Base-by-base conservation (phyloP, 805 yeast species). In the Grigorovia transvaalensis region DNA sequence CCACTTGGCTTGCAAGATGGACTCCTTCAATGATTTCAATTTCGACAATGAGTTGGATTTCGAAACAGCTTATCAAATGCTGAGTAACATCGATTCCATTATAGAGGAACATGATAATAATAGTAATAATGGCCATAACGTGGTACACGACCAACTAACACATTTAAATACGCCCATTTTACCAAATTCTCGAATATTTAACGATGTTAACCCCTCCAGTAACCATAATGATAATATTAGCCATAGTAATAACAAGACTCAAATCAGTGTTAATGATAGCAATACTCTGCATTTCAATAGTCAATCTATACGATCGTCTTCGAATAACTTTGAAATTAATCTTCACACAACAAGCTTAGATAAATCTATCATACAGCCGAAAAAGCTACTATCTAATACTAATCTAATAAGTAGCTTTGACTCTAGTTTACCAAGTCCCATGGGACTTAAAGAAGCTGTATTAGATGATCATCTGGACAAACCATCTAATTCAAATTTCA, bases 61-160 rank as follows among this genome's bases (percentile, higher is more conserved):
- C 49, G 70, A 66, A 44, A 66, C 70, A 4, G 70, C 70, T 7
- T 66, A 65, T 48, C 59, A 62, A 47, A 57, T 65, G 60, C 53
- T 66, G 27, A 59, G 62, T 50, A 57, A 57, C 23, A 51, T 58
- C 9, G 63, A 61, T 20, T 13, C 43, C 11, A 9, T 46, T 17
- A 38, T 38, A 38, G 15, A 38, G 5, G 42, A 38, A 38, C 12
- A 38, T 38, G 42, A 13, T 13, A 13, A 38, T 12, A 15, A 38
- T 7, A 8, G 8, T 12, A 15, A 38, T 7, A 8, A 3, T 38
- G 42, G 42, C 17, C 38, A 33, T 13, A 33, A 9, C 38, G 15
- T 33, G 8, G 15, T 33, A 33, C 4, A 11, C 38, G 15, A 3
- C 38, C 38, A 33, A 33, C 15, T 23, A 23, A 23, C 27, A 6